Evolutionary conservation across 306 rosid genomes (phyloP).

Genomic region (Myrica gale): DNA sequence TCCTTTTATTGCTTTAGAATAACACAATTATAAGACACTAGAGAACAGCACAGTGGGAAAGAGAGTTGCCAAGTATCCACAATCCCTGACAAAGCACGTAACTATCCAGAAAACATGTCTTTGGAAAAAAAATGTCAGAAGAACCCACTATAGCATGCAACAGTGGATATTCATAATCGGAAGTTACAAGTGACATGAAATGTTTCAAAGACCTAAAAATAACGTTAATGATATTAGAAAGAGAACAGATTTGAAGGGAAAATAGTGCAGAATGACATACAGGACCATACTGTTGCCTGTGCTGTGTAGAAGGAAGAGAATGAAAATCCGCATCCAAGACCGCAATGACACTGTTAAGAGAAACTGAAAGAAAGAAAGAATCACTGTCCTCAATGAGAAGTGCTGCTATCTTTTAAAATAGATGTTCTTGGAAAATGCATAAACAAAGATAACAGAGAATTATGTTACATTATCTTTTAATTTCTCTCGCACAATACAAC

Average conservation of each 20-base stretch:
- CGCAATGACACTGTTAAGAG: constrained; percentile 88
- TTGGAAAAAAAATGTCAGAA: not conserved
- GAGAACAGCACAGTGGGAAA: not conserved
- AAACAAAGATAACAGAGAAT: constrained; percentile 13
- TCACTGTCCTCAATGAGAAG: constrained; percentile 24
- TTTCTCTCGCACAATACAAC: not conserved
- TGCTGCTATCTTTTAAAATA: constrained; percentile 12
- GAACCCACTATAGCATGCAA: not conserved
- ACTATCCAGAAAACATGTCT: not conserved
- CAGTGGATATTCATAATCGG: not conserved
- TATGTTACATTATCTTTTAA: not conserved
- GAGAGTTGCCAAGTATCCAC: not conserved
- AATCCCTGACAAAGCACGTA: not conserved
- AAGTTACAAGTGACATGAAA: not conserved
- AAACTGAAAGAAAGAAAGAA: constrained; percentile 63
- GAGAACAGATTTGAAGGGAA: constrained; percentile 12
- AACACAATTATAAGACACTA: not conserved
- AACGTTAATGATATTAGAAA: constrained; percentile 15
- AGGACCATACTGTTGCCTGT: constrained; percentile 97
- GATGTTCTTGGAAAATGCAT: constrained; percentile 4
- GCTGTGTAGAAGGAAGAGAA: constrained; percentile 90
- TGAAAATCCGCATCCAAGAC: constrained; percentile 99
- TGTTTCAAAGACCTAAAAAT: not conserved
- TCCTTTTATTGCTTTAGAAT: too few species aligned
- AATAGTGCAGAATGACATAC: constrained; percentile 56